These are phyloP conservation scores for Eucalyptus marginata DNA, from an alignment of 345 rosid genomes.

Conservation along the genomic window DNA sequence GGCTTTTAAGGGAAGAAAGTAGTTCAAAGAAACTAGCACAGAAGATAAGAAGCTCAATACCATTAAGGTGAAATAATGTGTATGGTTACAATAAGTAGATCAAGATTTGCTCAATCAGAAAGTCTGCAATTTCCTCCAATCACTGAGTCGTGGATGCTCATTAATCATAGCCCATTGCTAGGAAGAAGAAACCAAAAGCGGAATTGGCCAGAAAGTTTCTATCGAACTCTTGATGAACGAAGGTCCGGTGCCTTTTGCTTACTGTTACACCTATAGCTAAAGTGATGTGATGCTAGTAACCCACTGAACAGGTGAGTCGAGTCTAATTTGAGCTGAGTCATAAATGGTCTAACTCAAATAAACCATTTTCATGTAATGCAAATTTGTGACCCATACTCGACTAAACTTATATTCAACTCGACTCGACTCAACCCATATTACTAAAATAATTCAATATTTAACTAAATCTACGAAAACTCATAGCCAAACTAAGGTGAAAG, in stretches of 20 bases:
- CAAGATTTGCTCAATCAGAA: background rate
- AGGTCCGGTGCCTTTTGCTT: background rate
- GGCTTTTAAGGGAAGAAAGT: background rate
- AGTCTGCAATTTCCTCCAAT: background rate
- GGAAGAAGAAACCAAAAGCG: background rate
- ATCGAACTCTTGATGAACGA: background rate
- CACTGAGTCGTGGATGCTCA: background rate
- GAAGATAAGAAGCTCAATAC: background rate
- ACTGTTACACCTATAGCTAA: background rate
- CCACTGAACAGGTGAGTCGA: too few relatives aligned
- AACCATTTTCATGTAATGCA: too few relatives aligned
- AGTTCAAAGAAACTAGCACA: background rate
- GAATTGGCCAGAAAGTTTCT: too few relatives aligned
- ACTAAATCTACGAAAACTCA: too few relatives aligned
- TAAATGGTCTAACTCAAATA: too few relatives aligned
- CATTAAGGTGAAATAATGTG: background rate
- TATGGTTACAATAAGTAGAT: background rate
- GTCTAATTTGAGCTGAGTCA: too few relatives aligned
- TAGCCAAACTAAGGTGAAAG: too few relatives aligned
- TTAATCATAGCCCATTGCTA: background rate
- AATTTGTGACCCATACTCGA: too few relatives aligned
- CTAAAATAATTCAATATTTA: too few relatives aligned
- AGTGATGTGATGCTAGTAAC: background rate
- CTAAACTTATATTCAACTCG: too few relatives aligned
- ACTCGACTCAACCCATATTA: too few relatives aligned